Conservation (phyloP, 768 basidiomycete species). For the Suillus hirtellus region DNA sequence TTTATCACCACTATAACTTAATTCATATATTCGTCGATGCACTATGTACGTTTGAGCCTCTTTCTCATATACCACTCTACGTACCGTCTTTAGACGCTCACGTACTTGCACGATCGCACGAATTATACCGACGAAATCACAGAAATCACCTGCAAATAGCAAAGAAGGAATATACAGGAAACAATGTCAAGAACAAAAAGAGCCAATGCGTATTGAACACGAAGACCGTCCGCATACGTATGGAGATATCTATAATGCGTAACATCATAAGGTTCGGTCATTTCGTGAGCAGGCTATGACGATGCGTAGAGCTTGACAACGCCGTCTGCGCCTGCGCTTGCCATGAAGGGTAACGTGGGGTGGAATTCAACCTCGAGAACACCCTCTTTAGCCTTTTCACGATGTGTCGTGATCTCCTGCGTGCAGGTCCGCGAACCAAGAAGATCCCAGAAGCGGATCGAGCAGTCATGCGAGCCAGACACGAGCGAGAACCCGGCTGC, state of each 20-base stretch:
- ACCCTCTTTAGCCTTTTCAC: slow-evolving; percentile 88
- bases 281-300: slow-evolving; percentile 48
- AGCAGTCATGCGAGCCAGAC: slow-evolving; percentile 92
- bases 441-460: slow-evolving; percentile 92
- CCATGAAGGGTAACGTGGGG: slow-evolving; percentile 81
- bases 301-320: slow-evolving; percentile 90
- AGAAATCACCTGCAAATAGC: slow-evolving; percentile 6
- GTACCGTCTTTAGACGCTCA: not conserved
- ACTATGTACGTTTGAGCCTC: slow-evolving; percentile 4
- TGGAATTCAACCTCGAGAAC: slow-evolving; percentile 88
- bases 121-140: not conserved
- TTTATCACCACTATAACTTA: slow-evolving; percentile 3
- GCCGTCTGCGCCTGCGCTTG: slow-evolving; percentile 94
- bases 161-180: slow-evolving; percentile 10
- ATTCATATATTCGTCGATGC: not conserved
- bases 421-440: slow-evolving; percentile 76
- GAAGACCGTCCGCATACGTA: slow-evolving; percentile 30
- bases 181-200: slow-evolving; percentile 11
- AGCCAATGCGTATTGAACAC: slow-evolving; percentile 18
- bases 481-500: slow-evolving; percentile 85
- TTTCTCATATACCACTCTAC: not conserved
- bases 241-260: slow-evolving; percentile 20
- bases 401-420: slow-evolving; percentile 88
- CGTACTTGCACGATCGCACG: not conserved
- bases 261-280: slow-evolving; percentile 10